Conservation (phyloP, 148 eudicot species). For the Salicornia ramosissima region DNA sequence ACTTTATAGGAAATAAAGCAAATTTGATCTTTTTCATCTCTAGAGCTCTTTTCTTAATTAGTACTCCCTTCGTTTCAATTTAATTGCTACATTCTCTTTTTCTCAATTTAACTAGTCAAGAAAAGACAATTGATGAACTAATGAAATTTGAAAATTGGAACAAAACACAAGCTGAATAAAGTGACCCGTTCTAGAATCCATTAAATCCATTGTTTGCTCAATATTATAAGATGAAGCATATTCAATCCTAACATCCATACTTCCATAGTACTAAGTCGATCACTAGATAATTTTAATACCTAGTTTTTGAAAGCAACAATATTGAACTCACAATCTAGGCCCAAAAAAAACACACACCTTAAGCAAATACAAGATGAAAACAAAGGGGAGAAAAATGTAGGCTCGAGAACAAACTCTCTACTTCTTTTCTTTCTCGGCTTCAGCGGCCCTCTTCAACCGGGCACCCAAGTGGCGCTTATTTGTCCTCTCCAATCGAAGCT, state of each 20-base stretch:
- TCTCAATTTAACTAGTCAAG: no score
- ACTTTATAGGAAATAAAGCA: no score
- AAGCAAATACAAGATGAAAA: constrained; percentile 34
- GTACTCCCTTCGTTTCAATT: no score
- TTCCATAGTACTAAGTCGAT: no score
- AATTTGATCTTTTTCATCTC: no score
- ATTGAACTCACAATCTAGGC: neutral
- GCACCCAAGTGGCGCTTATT: constrained; percentile 48
- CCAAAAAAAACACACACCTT: neutral
- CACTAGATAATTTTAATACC: neutral
- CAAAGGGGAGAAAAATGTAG: constrained; percentile 22
- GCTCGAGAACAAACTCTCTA: constrained; percentile 39
- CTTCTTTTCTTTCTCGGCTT: constrained; percentile 59
- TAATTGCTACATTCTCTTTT: no score
- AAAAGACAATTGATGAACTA: no score
- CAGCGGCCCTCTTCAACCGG: constrained; percentile 54
- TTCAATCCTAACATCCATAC: neutral
- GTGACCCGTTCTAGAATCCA: neutral
- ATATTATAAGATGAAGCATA: neutral
- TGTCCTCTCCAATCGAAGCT: constrained; percentile 47
- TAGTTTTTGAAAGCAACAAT: neutral
- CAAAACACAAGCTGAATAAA: neutral
- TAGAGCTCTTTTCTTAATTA: no score
- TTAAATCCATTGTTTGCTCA: neutral
- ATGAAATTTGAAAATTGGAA: neutral